Base-by-base conservation (phyloP, 78 protist genomes). In the Dictyostelium capitatum region DNA sequence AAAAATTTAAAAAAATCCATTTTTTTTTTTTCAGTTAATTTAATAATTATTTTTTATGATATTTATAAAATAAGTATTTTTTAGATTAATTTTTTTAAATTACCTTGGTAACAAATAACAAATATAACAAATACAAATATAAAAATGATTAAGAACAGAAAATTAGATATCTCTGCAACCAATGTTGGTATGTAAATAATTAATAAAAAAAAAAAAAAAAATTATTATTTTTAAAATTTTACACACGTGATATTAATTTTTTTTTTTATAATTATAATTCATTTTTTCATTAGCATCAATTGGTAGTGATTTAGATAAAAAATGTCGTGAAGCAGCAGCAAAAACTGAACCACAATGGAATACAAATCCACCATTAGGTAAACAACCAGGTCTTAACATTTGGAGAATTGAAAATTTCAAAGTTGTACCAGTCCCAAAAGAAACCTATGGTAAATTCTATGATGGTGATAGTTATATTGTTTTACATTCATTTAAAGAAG, bases 381-480 rank as follows among this genome's bases (percentile, higher is more conserved):
- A 57, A 46, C 7, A 32, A 54, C 59, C 48, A 54, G 94, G 94
- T 15, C 43, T 89, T 1, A 48, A 28, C 12, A 89, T 89, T 25
- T 89, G 94, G 94, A 74, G 94, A 74, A 89, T 89, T 43, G 94
- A 89, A 74, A 78, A 89, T 25, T 89, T 80, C 30, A 56, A 79
- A 43, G 94, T 89, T 56, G 82, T 54, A 8, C 77, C 90, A 67
- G 25, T 30, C 8, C 82, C 74, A 14, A 43, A 56, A 30, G 17
- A 64, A 0, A 3, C 32, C 1, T 67, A 89, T 83, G 94, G 94
- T 62, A 87, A 50, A 75, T 75, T 75, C 47, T 75, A 50, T 43
- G 84, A 79, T 25, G 81, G 83, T 54, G 69, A 54, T 28, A 50
- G 53, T 20, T 75, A 75, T 67, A 62, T 79, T 56, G 20, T 47